Conservation (phyloP, 768 basidiomycete genomes). For the Trichaptum fuscoviolaceum region DNA sequence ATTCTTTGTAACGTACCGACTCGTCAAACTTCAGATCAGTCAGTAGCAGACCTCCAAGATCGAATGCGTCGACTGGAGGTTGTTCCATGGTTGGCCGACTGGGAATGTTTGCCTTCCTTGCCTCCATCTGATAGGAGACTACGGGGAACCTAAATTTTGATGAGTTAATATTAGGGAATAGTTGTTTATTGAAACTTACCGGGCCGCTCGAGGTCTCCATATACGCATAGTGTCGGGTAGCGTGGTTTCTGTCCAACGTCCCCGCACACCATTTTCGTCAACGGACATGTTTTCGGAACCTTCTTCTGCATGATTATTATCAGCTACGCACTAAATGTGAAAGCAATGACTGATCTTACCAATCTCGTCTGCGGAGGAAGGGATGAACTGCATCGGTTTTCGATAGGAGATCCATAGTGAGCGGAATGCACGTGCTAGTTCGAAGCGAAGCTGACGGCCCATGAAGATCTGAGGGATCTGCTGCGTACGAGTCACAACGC, state of each 20-base stretch:
- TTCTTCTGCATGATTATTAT: background rate
- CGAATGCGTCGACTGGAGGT: conserved; percentile 19
- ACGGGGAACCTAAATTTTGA: conserved; percentile 28
- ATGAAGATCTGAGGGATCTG: conserved; percentile 56
- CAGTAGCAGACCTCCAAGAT: conserved; percentile 36
- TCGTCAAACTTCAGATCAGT: conserved; percentile 56
- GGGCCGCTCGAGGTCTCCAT: conserved; percentile 1
- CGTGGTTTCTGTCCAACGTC: background rate
- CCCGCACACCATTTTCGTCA: background rate
- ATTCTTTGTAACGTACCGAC: conserved; percentile 37
- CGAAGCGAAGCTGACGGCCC: conserved; percentile 71
- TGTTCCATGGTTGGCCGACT: conserved; percentile 11
- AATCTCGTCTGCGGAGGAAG: background rate
- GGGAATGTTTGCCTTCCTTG: conserved; percentile 17
- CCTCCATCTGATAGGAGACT: conserved; percentile 53
- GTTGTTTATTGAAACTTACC: background rate
- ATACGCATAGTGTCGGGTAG: conserved; percentile 2
- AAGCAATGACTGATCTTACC: background rate
- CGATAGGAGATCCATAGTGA: conserved; percentile 73
- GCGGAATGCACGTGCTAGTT: conserved; percentile 71
- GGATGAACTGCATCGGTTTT: conserved; percentile 21
- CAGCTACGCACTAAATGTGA: background rate
- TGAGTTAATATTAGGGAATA: background rate
- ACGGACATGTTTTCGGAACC: background rate
- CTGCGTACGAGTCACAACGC: conserved; percentile 11